These are phyloP conservation scores for Castanea mollissima DNA, from an alignment of 306 rosid genomes.

Conservation along the genomic window DNA sequence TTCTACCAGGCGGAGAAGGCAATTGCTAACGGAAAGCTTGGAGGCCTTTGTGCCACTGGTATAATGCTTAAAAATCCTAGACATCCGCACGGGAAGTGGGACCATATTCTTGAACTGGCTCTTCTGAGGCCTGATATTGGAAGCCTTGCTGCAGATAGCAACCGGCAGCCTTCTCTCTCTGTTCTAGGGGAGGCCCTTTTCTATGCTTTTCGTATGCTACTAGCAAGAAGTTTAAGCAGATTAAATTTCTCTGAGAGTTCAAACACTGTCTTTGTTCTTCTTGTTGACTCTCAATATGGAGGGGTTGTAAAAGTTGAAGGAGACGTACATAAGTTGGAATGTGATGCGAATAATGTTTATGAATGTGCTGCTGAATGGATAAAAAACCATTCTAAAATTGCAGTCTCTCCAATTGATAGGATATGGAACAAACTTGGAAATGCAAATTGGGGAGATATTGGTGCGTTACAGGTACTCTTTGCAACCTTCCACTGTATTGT, in stretches of 20 bases:
- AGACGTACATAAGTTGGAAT: conserved; percentile 78
- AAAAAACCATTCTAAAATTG: conserved; percentile 65
- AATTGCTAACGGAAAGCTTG: conserved; percentile 80
- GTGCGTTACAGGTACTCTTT: conserved; percentile 80
- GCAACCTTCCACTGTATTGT: conserved; percentile 84
- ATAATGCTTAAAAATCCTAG: conserved; percentile 71
- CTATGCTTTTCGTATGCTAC: conserved; percentile 69
- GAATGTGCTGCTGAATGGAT: conserved; percentile 97
- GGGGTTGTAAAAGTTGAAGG: conserved; percentile 97
- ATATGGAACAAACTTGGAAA: conserved; percentile 97
- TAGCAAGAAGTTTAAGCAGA: conserved; percentile 87
- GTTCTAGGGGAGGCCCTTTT: conserved; percentile 85
- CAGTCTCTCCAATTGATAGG: conserved; percentile 86
- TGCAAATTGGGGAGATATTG: conserved; percentile 95
- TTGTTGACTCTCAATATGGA: conserved; percentile 86
- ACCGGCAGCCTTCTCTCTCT: conserved; percentile 54
- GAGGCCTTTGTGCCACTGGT: conserved; percentile 83
- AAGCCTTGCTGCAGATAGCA: conserved; percentile 49
- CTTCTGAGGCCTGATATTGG: conserved; percentile 78
- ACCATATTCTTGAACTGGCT: conserved; percentile 80
- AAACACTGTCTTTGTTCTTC: conserved; percentile 69
- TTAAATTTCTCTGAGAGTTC: conserved; percentile 54
- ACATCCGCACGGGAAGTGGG: conserved; percentile 95
- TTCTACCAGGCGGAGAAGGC: conserved; percentile 91
- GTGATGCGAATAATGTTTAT: conserved; percentile 75